Percentiles rank a stretch among this genome's conserved stretches.
phyloP scores from a whole-genome alignment of 2,329 filamentous ascomycete genomes.

The Colletotrichum gloeosporioides region DNA sequence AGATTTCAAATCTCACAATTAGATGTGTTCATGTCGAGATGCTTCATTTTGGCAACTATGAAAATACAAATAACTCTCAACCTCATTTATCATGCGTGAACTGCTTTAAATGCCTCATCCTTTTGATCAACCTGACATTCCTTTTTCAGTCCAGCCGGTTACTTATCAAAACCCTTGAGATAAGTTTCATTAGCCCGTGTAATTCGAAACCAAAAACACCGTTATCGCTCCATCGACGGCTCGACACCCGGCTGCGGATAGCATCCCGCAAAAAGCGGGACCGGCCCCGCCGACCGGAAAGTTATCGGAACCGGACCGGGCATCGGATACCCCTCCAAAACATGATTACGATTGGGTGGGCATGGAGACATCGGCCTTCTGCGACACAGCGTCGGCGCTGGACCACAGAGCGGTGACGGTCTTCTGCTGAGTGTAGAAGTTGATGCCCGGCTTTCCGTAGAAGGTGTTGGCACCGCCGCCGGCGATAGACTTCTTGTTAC shows the following conservation, averaged over 20 bases:
- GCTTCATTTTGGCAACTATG: neutral
- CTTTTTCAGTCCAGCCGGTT: neutral
- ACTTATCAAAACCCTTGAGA: neutral
- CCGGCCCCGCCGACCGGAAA: neutral
- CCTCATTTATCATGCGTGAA: neutral
- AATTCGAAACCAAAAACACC: neutral
- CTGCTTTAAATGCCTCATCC: neutral
- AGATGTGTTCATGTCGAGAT: neutral
- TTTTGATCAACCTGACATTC: neutral
- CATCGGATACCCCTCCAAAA: neutral
- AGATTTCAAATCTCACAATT: neutral
- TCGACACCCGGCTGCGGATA: neutral
- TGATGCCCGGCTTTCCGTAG: conserved; percentile 90
- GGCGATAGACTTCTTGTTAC: conserved; percentile 88
- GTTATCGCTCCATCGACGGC: neutral
- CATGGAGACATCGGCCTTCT: conserved; percentile 89
- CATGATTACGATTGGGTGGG: conserved; percentile 56
- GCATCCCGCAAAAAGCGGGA: neutral
- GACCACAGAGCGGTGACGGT: conserved; percentile 95
- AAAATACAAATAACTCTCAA: neutral
- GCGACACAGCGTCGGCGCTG: conserved; percentile 81
- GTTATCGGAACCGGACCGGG: neutral
- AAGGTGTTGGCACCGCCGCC: conserved; percentile 93
- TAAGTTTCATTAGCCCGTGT: neutral
- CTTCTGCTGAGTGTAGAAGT: conserved; percentile 98